Conservation (phyloP, 768 basidiomycete genomes). For the Saitozyma sp. region DNA sequence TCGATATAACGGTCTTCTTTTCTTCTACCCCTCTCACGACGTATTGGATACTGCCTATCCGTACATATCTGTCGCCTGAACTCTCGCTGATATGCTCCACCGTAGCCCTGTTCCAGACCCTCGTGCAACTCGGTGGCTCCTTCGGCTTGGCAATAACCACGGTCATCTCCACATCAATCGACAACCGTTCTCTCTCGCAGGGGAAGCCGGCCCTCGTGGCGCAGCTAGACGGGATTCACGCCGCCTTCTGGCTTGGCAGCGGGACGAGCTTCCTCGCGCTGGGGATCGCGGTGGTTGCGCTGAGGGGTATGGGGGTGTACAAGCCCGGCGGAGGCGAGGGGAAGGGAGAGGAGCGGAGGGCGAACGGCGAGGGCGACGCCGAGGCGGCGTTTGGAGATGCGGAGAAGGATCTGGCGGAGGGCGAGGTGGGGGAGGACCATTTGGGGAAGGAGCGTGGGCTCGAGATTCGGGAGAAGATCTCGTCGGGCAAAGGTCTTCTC, state of each 20-base stretch:
- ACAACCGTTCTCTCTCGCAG: conserved; percentile 10
- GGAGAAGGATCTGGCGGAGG: too few relatives aligned
- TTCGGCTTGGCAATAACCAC: conserved; percentile 44
- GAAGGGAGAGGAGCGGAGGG: too few relatives aligned
- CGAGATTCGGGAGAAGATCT: too few relatives aligned
- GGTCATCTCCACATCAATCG: conserved; percentile 29
- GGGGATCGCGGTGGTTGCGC: conserved; percentile 27
- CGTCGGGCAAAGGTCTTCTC: too few relatives aligned
- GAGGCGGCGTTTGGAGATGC: too few relatives aligned
- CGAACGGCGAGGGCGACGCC: background rate
- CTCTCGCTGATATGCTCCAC: background rate
- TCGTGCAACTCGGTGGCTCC: conserved; percentile 41
- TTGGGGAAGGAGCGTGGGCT: too few relatives aligned
- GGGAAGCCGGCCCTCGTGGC: conserved; percentile 16
- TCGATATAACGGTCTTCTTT: too few relatives aligned
- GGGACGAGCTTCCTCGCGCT: conserved; percentile 33
- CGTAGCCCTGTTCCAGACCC: conserved; percentile 40
- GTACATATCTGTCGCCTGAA: too few relatives aligned
- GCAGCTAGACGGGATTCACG: conserved; percentile 32
- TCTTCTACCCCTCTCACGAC: too few relatives aligned
- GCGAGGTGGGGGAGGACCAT: too few relatives aligned
- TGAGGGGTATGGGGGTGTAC: conserved; percentile 37
- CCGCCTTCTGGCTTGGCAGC: conserved; percentile 46
- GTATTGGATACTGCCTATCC: too few relatives aligned
- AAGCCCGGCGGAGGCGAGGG: too few relatives aligned